phyloP scores from a whole-genome alignment of 1,139 yeast species.

The Suhomyces taliae region DNA sequence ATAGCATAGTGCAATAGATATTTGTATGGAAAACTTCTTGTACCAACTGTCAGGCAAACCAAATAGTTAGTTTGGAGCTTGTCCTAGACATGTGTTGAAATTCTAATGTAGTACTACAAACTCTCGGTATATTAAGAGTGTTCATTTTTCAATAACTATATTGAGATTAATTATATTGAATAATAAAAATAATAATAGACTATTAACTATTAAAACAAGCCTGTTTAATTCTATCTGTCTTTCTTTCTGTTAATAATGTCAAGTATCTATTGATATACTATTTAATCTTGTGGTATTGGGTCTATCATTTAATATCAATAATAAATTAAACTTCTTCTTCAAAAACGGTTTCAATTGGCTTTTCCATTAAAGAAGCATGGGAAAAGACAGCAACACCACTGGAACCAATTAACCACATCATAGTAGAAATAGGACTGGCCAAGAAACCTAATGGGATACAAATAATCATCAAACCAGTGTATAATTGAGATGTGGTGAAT shows the following conservation, averaged over 20 bases:
- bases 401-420: constrained; percentile 97
- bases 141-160: background rate
- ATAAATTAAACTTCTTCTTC: constrained; percentile 67
- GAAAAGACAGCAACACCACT: constrained; percentile 83
- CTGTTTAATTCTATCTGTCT: too few relatives aligned
- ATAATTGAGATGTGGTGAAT: constrained; percentile 78
- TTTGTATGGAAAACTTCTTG: constrained; percentile 7
- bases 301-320: background rate
- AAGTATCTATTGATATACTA: background rate
- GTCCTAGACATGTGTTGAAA: background rate
- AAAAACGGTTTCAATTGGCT: constrained; percentile 96
- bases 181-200: too few relatives aligned
- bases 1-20: constrained; percentile 13
- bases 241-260: too few relatives aligned
- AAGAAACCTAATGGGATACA: constrained; percentile 87
- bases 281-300: background rate
- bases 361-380: constrained; percentile 94
- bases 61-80: background rate
- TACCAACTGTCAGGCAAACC: background rate
- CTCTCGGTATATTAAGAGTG: too few relatives aligned
- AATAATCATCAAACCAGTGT: constrained; percentile 77
- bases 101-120: background rate
- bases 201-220: too few relatives aligned
- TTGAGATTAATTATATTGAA: background rate
- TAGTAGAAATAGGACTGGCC: constrained; percentile 90